Evolutionary conservation across 2,329 filamentous ascomycete genomes (phyloP).

Genomic region (Raffaelea arxii): DNA sequence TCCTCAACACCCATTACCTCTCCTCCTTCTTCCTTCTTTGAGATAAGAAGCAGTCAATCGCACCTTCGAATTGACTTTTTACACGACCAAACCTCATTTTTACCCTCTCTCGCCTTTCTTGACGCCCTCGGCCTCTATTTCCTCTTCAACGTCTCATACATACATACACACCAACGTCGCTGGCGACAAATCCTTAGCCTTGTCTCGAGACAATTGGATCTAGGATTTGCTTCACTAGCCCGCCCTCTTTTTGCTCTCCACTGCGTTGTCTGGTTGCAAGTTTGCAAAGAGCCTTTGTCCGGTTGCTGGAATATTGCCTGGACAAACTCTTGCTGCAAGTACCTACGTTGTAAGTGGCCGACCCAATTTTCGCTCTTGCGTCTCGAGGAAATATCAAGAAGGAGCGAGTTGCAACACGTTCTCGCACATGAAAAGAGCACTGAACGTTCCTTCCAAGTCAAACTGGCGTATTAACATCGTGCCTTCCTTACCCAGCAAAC

Average conservation of each 20-base stretch:
- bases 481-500: too few species aligned
- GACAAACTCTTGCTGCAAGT: slow-evolving; percentile 7
- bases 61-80: not conserved
- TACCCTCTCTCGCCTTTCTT: not conserved
- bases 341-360: too few species aligned
- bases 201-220: slow-evolving; percentile 16
- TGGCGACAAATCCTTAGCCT: slow-evolving; percentile 13
- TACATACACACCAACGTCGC: slow-evolving; percentile 3
- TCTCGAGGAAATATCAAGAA: too few species aligned
- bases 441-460: too few species aligned
- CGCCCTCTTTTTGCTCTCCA: not conserved
- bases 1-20: too few species aligned
- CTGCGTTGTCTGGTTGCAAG: not conserved
- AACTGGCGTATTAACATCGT: too few species aligned
- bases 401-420: too few species aligned
- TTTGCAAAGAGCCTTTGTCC: slow-evolving; percentile 6
- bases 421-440: too few species aligned
- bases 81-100: not conserved
- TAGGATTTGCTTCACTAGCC: slow-evolving; percentile 7
- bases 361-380: not conserved
- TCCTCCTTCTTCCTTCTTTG: not conserved
- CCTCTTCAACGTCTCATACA: not conserved
- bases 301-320: slow-evolving; percentile 24
- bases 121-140: not conserved
- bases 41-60: not conserved